Conservation (phyloP, 2,329 filamentous ascomycete species). For the Talaromyces sp. region DNA sequence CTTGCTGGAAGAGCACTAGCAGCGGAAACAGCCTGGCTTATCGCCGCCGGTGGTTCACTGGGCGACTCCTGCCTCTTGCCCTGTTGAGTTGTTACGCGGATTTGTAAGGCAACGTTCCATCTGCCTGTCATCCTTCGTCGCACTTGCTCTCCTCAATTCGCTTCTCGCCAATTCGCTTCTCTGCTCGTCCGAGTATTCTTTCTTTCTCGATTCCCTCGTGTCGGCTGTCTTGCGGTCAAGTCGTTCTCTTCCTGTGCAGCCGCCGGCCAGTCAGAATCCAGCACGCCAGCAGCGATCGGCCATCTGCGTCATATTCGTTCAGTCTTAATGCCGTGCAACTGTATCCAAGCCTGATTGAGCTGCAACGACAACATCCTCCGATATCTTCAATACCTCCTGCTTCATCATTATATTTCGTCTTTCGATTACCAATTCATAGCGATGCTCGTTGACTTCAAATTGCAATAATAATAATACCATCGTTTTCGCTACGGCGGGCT, state of each 20-base stretch:
- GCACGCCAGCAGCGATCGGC: conserved; percentile 2
- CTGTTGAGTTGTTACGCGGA: no score
- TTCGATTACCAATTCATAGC: background rate
- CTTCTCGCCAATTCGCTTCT: no score
- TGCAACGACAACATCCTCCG: background rate
- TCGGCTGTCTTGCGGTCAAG: background rate
- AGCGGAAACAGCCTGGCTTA: conserved; percentile 1
- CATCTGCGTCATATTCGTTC: conserved; percentile 7
- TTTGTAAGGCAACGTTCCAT: background rate
- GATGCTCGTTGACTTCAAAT: background rate
- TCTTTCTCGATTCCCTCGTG: background rate
- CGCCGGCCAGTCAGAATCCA: background rate
- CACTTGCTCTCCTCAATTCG: background rate
- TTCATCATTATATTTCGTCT: background rate
- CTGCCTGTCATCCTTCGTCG: background rate
- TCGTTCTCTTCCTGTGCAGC: background rate
- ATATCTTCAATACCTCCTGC: background rate
- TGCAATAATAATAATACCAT: background rate
- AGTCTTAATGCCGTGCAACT: conserved; percentile 1
- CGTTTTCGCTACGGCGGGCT: background rate
- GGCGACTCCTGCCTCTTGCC: background rate
- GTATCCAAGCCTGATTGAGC: background rate
- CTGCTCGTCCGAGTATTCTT: background rate
- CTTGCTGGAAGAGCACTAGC: background rate
- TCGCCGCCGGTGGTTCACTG: background rate